Evolutionary conservation across 495 filamentous ascomycete species (phyloP), one percentile per base, ranked within the genome.

Genomic region (Talaromyces proteolyticus): DNA sequence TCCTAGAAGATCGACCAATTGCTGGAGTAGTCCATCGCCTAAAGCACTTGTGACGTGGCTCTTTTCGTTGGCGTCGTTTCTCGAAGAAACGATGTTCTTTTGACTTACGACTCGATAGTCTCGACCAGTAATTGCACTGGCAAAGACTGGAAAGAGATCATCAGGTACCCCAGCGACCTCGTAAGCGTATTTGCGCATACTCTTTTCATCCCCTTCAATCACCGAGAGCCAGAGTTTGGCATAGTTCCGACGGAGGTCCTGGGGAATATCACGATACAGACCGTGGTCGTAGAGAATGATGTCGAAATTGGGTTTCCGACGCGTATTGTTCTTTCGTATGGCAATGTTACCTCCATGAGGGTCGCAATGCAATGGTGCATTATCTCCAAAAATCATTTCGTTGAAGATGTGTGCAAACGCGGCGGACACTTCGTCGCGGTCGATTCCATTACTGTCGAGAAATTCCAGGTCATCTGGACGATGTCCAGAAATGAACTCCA

Each of bases 251-350:
- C 88, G 85, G 3, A 96, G 67, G 6, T 82, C 67, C 22, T 75
- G 71, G 10, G 91, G 88, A 53, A 99, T 97, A 58, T 91, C 88
- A 37, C 94, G 87, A 67, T 99, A 99, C 3, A 99, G 74, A 1
- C 94, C 94, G 65, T 99, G 94, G 59, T 99, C 94, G 64, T 95
- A 96, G n/a, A 98, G 79, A 53, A 99, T 87, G 53, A 99, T 85
- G 59, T 99, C 94, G 58, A 99, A 99, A 61, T 96, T 96, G n/a
- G 79, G 80, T 25, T 69, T 66, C 16, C 74, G 64, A 22, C 81
- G 70, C 5, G 63, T 65, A 14, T 68, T 55, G 57, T 90, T 91
- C 57, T 82, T 79, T 22, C 93, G 82, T 53, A 99, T 90, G 22
- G 94, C 93, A 23, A 97, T 88, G 63, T 99, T 99, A 24, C 94